Conservation (phyloP, 305 asterid genomes). For the Fraxinus sp. region DNA sequence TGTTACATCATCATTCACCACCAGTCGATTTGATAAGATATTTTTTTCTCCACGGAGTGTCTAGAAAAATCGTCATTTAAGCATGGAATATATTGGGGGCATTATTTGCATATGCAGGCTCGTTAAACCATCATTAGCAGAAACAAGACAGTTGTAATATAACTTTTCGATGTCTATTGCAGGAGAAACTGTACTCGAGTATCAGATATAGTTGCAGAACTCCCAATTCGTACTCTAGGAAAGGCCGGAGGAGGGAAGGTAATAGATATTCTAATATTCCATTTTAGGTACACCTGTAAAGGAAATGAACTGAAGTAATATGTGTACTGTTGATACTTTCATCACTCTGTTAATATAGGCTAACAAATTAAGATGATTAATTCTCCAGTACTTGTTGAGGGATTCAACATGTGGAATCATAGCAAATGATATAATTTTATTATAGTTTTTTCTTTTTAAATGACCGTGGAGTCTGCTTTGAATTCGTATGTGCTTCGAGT, state of each 20-base stretch:
- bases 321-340: background rate
- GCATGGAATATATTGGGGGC: background rate
- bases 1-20: background rate
- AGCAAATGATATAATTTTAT: background rate
- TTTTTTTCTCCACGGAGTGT: background rate
- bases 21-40: background rate
- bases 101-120: background rate
- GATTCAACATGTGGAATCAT: background rate
- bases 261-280: background rate
- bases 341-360: background rate
- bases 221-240: background rate
- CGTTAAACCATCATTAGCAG: background rate
- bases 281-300: background rate
- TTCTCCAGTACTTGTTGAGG: background rate
- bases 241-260: background rate
- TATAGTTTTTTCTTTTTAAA: background rate
- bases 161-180: conserved; percentile 17
- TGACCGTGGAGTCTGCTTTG: background rate
- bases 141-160: background rate
- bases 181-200: conserved; percentile 49
- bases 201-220: conserved; percentile 29
- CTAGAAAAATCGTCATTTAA: background rate
- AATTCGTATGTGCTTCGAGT: background rate
- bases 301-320: background rate
- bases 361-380: background rate